phyloP scores from a whole-genome alignment of 164 flowering plant genomes.

The Liriodendron chinense region DNA sequence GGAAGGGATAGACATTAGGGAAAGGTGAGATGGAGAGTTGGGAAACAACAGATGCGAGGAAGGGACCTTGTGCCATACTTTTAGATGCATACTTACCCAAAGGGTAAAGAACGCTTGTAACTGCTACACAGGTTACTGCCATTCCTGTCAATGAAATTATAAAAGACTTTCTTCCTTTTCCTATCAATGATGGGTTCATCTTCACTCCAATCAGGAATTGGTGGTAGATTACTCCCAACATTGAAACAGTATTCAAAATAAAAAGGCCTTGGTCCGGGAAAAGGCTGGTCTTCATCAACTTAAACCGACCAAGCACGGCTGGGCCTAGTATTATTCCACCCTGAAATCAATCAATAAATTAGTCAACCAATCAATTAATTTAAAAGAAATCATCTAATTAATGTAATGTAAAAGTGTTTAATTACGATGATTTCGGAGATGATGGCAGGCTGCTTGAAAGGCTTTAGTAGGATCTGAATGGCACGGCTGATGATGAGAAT shows the following conservation, averaged over 20 bases:
- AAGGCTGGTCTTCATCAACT: conserved; percentile 18
- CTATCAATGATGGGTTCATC: conserved; percentile 33
- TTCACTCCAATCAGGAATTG: conserved; percentile 52
- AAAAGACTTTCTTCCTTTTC: conserved; percentile 34
- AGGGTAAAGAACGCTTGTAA: background rate
- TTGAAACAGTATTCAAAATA: conserved; percentile 32
- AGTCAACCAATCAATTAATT: background rate
- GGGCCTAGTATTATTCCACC: conserved; percentile 64
- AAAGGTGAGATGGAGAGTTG: conserved; percentile 37
- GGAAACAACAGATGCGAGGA: conserved; percentile 14
- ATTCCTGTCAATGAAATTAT: conserved; percentile 23
- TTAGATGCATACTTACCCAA: conserved; percentile 18
- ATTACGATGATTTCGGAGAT: conserved; percentile 24
- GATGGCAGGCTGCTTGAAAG: conserved; percentile 24
- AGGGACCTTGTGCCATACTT: conserved; percentile 17
- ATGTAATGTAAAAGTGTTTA: background rate
- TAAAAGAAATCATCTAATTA: background rate
- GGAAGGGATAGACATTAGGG: conserved; percentile 39
- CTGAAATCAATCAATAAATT: background rate
- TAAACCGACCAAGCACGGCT: conserved; percentile 35
- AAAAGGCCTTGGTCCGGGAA: conserved; percentile 30
- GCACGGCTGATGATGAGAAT: conserved; percentile 3
- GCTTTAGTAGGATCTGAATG: conserved; percentile 19
- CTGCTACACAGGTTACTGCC: conserved; percentile 18
- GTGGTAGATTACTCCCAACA: conserved; percentile 47